phyloP scores from a whole-genome alignment of 108 stramenopile genomes.

The Skeletonema grethae region DNA sequence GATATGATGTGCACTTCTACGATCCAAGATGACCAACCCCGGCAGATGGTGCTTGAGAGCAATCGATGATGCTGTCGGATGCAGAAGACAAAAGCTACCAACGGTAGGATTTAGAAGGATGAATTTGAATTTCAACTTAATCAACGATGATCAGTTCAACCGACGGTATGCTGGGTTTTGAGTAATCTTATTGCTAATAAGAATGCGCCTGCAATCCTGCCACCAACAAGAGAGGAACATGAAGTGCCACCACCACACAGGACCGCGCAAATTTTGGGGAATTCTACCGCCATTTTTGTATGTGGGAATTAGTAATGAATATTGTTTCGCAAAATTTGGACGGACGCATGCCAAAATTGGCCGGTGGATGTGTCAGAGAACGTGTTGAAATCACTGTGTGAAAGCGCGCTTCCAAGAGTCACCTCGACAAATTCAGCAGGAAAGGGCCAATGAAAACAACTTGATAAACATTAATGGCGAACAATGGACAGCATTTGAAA shows the following conservation, averaged over 20 bases:
- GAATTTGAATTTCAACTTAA: not conserved
- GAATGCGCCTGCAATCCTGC: not conserved
- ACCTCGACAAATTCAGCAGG: not conserved
- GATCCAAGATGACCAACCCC: not conserved
- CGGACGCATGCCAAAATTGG: not conserved
- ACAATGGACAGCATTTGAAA: too few species aligned
- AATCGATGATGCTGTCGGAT: not conserved
- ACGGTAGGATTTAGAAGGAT: not conserved
- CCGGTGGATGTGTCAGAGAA: not conserved
- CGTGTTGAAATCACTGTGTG: not conserved
- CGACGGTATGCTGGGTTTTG: not conserved
- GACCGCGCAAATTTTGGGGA: not conserved
- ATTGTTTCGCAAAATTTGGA: not conserved
- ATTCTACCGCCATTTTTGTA: not conserved
- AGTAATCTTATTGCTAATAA: not conserved
- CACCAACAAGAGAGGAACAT: not conserved
- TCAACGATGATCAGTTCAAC: not conserved
- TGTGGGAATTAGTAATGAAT: not conserved
- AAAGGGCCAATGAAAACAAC: too few species aligned
- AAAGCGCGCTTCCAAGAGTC: not conserved
- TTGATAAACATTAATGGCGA: too few species aligned
- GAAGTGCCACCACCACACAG: not conserved
- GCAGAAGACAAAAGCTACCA: not conserved
- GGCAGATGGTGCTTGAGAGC: not conserved
- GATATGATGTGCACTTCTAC: not conserved